phyloP scores from a whole-genome alignment of 2,329 filamentous ascomycete genomes.

The Fusarium xylarioides region DNA sequence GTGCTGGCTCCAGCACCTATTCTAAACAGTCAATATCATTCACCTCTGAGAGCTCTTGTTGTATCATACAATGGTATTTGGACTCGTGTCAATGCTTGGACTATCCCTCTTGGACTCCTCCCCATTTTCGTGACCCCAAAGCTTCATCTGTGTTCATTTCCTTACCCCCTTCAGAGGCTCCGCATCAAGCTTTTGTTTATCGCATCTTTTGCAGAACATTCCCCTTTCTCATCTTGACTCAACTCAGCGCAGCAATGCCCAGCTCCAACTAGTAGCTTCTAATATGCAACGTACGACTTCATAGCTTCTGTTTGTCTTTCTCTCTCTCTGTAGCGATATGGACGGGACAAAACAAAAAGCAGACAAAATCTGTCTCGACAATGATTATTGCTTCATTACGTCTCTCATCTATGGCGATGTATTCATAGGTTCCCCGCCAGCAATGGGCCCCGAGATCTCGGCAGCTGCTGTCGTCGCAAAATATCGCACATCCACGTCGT shows the following conservation, averaged over 20 bases:
- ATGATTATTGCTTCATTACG: slow-evolving; percentile 64
- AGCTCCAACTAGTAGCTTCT: slow-evolving; percentile 27
- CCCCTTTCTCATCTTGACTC: neutral
- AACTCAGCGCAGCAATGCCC: slow-evolving; percentile 11
- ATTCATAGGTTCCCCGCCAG: slow-evolving; percentile 69
- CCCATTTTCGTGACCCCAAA: slow-evolving; percentile 6
- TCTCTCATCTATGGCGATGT: slow-evolving; percentile 68
- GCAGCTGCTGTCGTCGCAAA: slow-evolving; percentile 91
- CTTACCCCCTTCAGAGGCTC: slow-evolving; percentile 3
- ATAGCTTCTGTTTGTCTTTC: slow-evolving; percentile 24
- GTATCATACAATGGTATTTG: slow-evolving; percentile 42
- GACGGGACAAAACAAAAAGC: slow-evolving; percentile 33
- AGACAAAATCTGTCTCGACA: slow-evolving; percentile 44
- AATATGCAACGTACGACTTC: slow-evolving; percentile 38
- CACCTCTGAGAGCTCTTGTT: slow-evolving; percentile 35
- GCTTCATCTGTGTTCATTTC: neutral
- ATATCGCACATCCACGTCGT: slow-evolving; percentile 97
- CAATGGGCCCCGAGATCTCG: slow-evolving; percentile 57
- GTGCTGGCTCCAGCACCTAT: slow-evolving; percentile 26
- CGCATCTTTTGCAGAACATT: slow-evolving; percentile 17
- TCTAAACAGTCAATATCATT: slow-evolving; percentile 32
- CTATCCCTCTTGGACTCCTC: slow-evolving; percentile 5
- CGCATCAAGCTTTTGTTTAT: slow-evolving; percentile 5
- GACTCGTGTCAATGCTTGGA: slow-evolving; percentile 28
- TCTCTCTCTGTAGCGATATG: slow-evolving; percentile 27